phyloP scores from a whole-genome alignment of 495 filamentous ascomycete species.

The Daldinia vernicosa region DNA sequence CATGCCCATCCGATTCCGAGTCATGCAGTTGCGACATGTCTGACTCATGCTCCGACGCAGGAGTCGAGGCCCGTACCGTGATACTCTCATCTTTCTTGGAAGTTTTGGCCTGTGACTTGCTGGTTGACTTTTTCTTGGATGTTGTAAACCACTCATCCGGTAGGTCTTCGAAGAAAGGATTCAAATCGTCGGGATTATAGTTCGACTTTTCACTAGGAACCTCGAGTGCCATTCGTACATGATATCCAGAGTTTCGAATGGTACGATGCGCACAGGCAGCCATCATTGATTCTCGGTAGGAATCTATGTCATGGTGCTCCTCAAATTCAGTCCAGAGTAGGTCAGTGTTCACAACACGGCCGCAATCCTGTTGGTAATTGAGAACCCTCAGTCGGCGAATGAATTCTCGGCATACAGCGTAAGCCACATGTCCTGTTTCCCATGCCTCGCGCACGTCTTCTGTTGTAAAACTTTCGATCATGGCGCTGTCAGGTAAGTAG shows the following conservation, averaged over 20 bases:
- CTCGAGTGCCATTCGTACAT: conserved; percentile 43
- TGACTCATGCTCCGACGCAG: neutral
- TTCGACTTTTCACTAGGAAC: conserved; percentile 38
- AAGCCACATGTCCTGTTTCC: conserved; percentile 37
- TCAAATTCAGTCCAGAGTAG: conserved; percentile 39
- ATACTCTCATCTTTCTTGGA: neutral
- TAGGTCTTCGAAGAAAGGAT: neutral
- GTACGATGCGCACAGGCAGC: conserved; percentile 38
- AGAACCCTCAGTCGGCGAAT: conserved; percentile 38
- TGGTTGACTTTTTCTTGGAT: neutral
- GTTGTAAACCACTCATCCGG: neutral
- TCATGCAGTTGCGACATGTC: neutral
- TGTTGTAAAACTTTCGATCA: neutral
- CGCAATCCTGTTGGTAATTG: conserved; percentile 3
- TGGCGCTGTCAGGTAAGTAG: neutral
- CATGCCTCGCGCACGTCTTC: conserved; percentile 9
- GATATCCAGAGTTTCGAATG: conserved; percentile 36
- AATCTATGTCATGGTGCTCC: conserved; percentile 36
- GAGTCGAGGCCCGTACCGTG: neutral
- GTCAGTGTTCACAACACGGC: neutral
- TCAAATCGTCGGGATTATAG: conserved; percentile 23
- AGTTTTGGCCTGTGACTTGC: neutral
- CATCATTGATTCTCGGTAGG: conserved; percentile 36
- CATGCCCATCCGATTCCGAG: neutral
- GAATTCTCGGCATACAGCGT: conserved; percentile 40